Conservation (phyloP, 768 basidiomycete species). For the Phylloporus sp. region DNA sequence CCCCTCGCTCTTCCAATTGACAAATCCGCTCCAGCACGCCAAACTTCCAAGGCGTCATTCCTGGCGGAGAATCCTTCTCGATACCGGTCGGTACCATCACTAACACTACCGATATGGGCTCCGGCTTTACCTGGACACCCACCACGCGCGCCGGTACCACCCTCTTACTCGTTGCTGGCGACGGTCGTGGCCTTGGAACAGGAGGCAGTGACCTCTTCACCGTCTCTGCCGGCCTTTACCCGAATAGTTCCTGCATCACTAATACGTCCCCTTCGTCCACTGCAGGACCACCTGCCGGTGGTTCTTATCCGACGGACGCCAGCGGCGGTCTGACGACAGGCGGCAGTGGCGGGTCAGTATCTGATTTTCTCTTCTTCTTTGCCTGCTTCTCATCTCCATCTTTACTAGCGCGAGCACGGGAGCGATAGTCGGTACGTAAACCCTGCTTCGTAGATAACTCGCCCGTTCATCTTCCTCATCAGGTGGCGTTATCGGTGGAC, state of each 20-base stretch:
- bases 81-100: conserved; percentile 52
- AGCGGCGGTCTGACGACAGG: conserved; percentile 31
- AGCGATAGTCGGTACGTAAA: conserved; percentile 44
- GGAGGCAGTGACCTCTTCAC: conserved; percentile 60
- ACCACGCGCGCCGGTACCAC: conserved; percentile 60
- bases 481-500: conserved; percentile 56
- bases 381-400: conserved; percentile 2
- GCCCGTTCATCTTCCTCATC: conserved; percentile 5
- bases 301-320: conserved; percentile 56
- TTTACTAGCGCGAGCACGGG: conserved; percentile 39
- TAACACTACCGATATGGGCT: conserved; percentile 40
- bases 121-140: conserved; percentile 68
- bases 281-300: conserved; percentile 70
- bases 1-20: background rate
- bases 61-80: conserved; percentile 70
- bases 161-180: conserved; percentile 62
- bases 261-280: conserved; percentile 69
- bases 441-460: background rate
- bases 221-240: conserved; percentile 48
- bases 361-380: background rate
- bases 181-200: conserved; percentile 58
- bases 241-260: conserved; percentile 52
- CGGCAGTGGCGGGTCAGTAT: conserved; percentile 25
- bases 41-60: conserved; percentile 69
- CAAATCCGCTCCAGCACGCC: conserved; percentile 38